Evolutionary conservation across 2,329 filamentous ascomycete genomes (phyloP).

Genomic region (Alternaria novae-zelandiae): DNA sequence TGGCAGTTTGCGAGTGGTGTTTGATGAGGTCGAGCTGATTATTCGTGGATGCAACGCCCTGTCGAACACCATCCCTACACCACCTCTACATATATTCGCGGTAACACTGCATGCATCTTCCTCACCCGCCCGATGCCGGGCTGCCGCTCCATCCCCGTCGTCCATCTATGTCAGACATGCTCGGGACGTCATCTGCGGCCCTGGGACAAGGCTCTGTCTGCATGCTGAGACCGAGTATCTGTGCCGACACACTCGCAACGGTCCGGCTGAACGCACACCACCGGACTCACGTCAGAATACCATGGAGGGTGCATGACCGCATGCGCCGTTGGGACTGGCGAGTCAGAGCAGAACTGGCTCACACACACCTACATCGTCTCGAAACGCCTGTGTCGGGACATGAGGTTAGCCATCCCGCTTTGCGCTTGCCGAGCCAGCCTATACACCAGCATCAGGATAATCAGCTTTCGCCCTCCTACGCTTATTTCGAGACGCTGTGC

Average conservation of each 20-base stretch:
- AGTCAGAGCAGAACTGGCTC: slow-evolving; percentile 6
- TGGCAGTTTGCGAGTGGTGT: slow-evolving; percentile 13
- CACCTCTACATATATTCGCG: neutral
- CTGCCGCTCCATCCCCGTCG: slow-evolving; percentile 3
- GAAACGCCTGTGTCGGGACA: slow-evolving; percentile 3
- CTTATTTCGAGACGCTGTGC: slow-evolving; percentile 11
- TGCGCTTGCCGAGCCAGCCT: slow-evolving; percentile 16
- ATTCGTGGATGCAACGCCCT: neutral
- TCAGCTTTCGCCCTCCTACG: slow-evolving; percentile 13
- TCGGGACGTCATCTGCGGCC: slow-evolving; percentile 1
- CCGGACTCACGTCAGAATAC: slow-evolving; percentile 1
- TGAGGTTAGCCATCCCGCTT: slow-evolving; percentile 14
- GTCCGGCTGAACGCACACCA: neutral
- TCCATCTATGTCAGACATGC: neutral
- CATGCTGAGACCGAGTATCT: slow-evolving; percentile 5
- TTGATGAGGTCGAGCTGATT: neutral
- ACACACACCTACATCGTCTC: neutral
- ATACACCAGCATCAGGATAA: slow-evolving; percentile 9
- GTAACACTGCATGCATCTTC: slow-evolving; percentile 4
- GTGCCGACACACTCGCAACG: slow-evolving; percentile 4
- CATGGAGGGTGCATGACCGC: slow-evolving; percentile 1
- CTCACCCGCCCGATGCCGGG: slow-evolving; percentile 3
- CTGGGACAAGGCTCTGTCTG: neutral
- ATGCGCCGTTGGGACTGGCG: slow-evolving; percentile 4
- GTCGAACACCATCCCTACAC: neutral